Percentiles rank a stretch among this genome's conserved stretches.
Conservation (phyloP, 2,329 filamentous ascomycete species). For the Monilinia laxa region DNA sequence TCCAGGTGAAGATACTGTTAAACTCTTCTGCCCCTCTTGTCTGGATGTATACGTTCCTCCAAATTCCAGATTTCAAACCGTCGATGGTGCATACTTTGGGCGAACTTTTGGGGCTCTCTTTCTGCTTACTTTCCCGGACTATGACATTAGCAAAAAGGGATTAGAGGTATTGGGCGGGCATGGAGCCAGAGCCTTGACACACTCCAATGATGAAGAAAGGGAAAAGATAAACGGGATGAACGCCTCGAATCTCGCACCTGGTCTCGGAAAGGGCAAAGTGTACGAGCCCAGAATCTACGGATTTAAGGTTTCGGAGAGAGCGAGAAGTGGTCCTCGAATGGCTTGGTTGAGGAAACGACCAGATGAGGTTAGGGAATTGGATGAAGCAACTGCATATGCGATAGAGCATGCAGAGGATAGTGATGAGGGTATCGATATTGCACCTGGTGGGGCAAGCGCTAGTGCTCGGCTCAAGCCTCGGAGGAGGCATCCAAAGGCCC, state of each 20-base stretch:
- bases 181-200: conserved; percentile 40
- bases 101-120: conserved; percentile 96
- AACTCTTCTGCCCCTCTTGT: conserved; percentile 96
- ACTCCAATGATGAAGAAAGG: conserved; percentile 46
- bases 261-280: conserved; percentile 76
- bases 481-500: conserved; percentile 14
- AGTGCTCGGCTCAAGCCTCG: conserved; percentile 19
- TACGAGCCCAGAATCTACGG: conserved; percentile 97
- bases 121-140: conserved; percentile 97
- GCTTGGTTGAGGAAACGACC: conserved; percentile 91
- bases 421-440: conserved; percentile 50
- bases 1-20: conserved; percentile 94
- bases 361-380: conserved; percentile 73
- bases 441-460: conserved; percentile 12
- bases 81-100: conserved; percentile 97
- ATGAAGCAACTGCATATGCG: conserved; percentile 66
- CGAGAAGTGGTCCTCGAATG: conserved; percentile 90
- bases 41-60: conserved; percentile 96
- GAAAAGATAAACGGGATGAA: conserved; percentile 80
- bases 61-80: conserved; percentile 94
- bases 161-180: conserved; percentile 53
- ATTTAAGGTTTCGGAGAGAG: conserved; percentile 88
- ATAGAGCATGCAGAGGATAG: conserved; percentile 56
- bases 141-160: conserved; percentile 77
- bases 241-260: conserved; percentile 82